Base-by-base conservation (phyloP, 2,329 filamentous ascomycete genomes). In the Hysterium pulicare region DNA sequence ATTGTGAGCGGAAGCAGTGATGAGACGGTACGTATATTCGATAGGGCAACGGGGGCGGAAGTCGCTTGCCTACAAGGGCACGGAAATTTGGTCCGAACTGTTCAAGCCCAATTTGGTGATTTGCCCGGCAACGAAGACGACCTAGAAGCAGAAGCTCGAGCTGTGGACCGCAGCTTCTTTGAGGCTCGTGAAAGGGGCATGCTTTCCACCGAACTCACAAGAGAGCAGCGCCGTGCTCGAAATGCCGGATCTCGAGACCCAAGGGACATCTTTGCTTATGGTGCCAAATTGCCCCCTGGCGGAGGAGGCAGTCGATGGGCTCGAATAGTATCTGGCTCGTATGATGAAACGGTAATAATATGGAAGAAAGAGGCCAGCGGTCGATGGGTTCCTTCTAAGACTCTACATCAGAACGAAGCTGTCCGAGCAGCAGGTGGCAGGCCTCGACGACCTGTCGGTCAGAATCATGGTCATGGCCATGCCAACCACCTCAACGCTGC, bases 1-100 rank as follows among this genome's bases (percentile, higher is more conserved):
- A 94, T 98, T 49, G 89, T 98, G 39, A 96, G 89, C 55, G 93
- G 93, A 2, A 96, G 90, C 66, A 96, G 90, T 55, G 93, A 98
- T 65, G 90, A 94, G 61, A 90, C 93, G 31, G 89, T 98, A 23
- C 90, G 93, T 53, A 93, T 98, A 16, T 98, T 95, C 63, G 93
- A 97, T 62, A 84, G 86, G 33, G 78, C 81, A 34, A 90, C 89
- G 0, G 86, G 87, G 3, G 83, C 93, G 9, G 90, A 97, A 66
- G 89, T 97, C 5, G 91, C 90, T 13, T 91, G 87, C 58, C 75
- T 98, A 7, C 78, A 83, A 38, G 87, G 87, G 9, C 93, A 98
- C 61, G 77, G 74, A 3, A 87, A 87, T 51, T 79, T 98, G 15
- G 93, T 98, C 19, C 83, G 93, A 30, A 97, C 93, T 0, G 86